Percentiles rank a stretch among this genome's conserved stretches.
These are phyloP conservation scores for Wickerhamomyces silvicola DNA, from an alignment of 805 yeast species.

Conservation along the genomic window DNA sequence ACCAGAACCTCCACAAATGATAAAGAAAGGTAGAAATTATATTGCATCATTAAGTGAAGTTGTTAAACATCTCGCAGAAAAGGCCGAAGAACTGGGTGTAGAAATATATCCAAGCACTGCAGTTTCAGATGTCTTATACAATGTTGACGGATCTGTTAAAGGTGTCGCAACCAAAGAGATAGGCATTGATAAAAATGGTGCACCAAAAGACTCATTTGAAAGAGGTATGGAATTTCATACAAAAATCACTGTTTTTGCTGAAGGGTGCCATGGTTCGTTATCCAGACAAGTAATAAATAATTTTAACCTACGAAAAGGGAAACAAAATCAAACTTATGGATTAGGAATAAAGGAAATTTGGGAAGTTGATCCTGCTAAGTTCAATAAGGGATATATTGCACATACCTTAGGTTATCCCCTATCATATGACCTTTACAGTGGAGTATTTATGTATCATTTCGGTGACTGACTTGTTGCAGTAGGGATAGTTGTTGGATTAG, in stretches of 20 bases:
- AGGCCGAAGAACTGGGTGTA: constrained; percentile 90
- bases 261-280: constrained; percentile 97
- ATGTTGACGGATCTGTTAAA: constrained; percentile 52
- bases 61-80: constrained; percentile 73
- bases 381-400: constrained; percentile 70
- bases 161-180: constrained; percentile 95
- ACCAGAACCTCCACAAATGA: constrained; percentile 93
- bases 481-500: constrained; percentile 93
- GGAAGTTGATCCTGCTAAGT: constrained; percentile 84
- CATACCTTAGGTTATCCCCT: constrained; percentile 92
- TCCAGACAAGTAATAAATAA: constrained; percentile 69
- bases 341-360: constrained; percentile 95
- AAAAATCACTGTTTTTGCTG: constrained; percentile 82
- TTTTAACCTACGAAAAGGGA: constrained; percentile 58
- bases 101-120: constrained; percentile 90
- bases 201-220: constrained; percentile 79
- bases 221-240: constrained; percentile 97
- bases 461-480: constrained; percentile 89
- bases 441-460: constrained; percentile 96
- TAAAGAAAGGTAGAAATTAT: constrained; percentile 73
- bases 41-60: constrained; percentile 80
- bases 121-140: constrained; percentile 71
- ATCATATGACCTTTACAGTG: constrained; percentile 73
- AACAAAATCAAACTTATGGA: constrained; percentile 85
- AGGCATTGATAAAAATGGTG: constrained; percentile 73